A percentile compares a stretch with the other conserved stretches of the same genome.
Evolutionary conservation across 2,329 filamentous ascomycete genomes (phyloP).

Genomic region (Clonostachys byssicola): DNA sequence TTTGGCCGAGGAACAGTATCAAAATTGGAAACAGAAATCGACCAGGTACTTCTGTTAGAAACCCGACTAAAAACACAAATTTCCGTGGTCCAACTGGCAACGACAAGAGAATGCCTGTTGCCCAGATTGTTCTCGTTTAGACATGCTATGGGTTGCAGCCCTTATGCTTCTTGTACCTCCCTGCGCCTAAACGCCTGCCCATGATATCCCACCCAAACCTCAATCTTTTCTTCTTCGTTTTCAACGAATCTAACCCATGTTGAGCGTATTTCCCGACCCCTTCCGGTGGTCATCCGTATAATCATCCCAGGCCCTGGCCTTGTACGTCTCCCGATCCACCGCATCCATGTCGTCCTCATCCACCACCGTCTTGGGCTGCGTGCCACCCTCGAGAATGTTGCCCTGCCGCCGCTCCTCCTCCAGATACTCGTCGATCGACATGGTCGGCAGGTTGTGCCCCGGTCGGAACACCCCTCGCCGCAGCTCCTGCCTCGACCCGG

Average conservation of each 20-base stretch:
- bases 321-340: conserved; percentile 85
- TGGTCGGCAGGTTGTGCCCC: conserved; percentile 91
- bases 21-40: too few species aligned
- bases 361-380: conserved; percentile 63
- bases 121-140: too few species aligned
- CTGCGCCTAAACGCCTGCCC: too few species aligned
- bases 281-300: conserved; percentile 86
- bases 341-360: conserved; percentile 91
- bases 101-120: too few species aligned
- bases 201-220: not conserved
- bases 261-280: conserved; percentile 78
- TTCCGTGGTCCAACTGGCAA: too few species aligned
- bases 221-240: not conserved
- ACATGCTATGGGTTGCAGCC: too few species aligned
- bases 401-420: conserved; percentile 84
- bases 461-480: conserved; percentile 80
- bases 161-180: too few species aligned
- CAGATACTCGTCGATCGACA: conserved; percentile 97
- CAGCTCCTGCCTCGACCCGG: conserved; percentile 62
- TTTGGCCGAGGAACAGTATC: too few species aligned
- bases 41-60: too few species aligned
- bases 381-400: conserved; percentile 86
- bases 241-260: conserved; percentile 52
- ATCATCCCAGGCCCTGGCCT: conserved; percentile 93
- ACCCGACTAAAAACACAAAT: too few species aligned